Evolutionary conservation across 345 rosid genomes (phyloP), one percentile per base, ranked within the genome.

Genomic region (Populus alba): DNA sequence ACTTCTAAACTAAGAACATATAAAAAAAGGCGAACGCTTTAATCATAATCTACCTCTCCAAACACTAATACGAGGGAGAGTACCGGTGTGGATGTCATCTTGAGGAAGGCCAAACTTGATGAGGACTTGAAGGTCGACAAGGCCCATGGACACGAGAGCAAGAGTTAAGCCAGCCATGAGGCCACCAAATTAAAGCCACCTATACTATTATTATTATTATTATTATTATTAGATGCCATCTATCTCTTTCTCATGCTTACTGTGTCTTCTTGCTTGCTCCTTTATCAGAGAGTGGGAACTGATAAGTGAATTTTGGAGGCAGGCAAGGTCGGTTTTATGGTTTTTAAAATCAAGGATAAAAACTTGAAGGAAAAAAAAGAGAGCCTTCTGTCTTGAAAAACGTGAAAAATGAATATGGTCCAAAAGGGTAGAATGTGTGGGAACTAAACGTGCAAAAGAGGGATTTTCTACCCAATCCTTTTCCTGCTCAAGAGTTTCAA

Each of bases 51-150:
- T 75, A 94, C 98, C 99, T 95, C 99, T 80, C 90, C 99, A 77
- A 95, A 93, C 84, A 88, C 81, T 7, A 95, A 89, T 77, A 95
- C 88, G 29, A 72, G 99, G 3, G 62, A 2, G 62, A 57, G 68
- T 76, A 95, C 99, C 87, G 31, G 99, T 98, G 72, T 90, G 86
- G 82, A 84, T 79, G 59, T 98, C 95, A 82, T 93, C 98, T 80
- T 87, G 92, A 82, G 97, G 97, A 72, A 89, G 97, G 33, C 97
- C 99, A 75, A 97, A 87, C 86, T 87, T 93, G 80, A 89, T 93
- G 84, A 93, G 98, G 80, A 95, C 98, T 82, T 95, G 98, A 47
- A 93, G 97, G 90, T 93, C 98, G 84, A 95, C 98, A 67, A 95
- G 92, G 45, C 92, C 97, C 5, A 93, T 86, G 70, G 99, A 95